Percentiles rank a stretch among this genome's conserved stretches.
Conservation (phyloP, 2,329 filamentous ascomycete genomes). For the Diaporthe vexans region DNA sequence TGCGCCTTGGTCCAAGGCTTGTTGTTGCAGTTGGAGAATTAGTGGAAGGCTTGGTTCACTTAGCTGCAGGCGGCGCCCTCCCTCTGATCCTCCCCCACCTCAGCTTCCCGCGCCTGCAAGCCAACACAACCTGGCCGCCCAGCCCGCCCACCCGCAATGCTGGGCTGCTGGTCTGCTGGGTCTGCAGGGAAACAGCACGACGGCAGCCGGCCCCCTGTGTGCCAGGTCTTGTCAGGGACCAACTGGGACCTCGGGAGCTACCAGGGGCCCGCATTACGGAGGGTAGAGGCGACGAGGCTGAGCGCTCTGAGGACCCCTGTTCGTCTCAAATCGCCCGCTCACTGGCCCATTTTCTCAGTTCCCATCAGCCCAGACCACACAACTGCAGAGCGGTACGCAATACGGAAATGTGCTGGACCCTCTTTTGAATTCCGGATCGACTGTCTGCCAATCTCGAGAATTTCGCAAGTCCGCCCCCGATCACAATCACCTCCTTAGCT, state of each 20-base stretch:
- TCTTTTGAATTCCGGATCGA: conserved; percentile 25
- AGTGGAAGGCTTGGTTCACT: conserved; percentile 20
- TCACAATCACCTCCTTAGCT: conserved; percentile 14
- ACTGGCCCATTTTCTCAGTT: background rate
- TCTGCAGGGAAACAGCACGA: background rate
- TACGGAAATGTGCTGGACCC: conserved; percentile 16
- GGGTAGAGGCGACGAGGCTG: conserved; percentile 22
- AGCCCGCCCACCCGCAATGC: background rate
- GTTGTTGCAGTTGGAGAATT: conserved; percentile 29
- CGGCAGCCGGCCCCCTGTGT: background rate
- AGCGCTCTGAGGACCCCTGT: conserved; percentile 26
- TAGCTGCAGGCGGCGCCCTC: conserved; percentile 28
- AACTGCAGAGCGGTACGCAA: conserved; percentile 2
- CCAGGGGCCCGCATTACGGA: conserved; percentile 11
- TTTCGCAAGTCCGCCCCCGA: conserved; percentile 19
- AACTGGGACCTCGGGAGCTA: background rate
- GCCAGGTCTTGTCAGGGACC: conserved; percentile 31
- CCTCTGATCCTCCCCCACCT: conserved; percentile 3
- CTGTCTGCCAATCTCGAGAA: conserved; percentile 35
- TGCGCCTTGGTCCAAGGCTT: conserved; percentile 28
- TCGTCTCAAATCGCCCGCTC: conserved; percentile 17
- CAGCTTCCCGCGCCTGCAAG: background rate
- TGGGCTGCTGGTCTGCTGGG: background rate
- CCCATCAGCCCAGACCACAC: background rate
- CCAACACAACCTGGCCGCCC: background rate